A percentile compares a stretch with the other conserved stretches of the same genome.
These are phyloP conservation scores for Beauveria medogensis DNA, from an alignment of 2,329 filamentous ascomycete genomes.

Conservation along the genomic window DNA sequence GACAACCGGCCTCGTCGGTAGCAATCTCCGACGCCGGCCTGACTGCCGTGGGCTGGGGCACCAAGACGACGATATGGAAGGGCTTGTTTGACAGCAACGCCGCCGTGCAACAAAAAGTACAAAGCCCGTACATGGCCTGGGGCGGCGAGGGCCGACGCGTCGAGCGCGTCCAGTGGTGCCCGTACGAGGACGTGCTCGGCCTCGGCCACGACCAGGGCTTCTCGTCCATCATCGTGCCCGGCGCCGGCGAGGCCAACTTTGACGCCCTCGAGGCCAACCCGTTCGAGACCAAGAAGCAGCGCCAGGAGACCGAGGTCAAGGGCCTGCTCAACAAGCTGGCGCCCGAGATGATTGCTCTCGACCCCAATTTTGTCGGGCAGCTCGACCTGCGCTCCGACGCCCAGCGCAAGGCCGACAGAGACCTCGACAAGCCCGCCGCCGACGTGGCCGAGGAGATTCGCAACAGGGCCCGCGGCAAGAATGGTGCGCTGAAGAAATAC, in stretches of 20 bases:
- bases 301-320: constrained; percentile 88
- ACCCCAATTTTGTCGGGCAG: constrained; percentile 85
- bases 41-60: constrained; percentile 86
- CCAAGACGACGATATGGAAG: constrained; percentile 82
- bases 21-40: constrained; percentile 84
- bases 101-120: constrained; percentile 66
- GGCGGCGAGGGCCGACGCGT: constrained; percentile 76
- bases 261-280: constrained; percentile 91
- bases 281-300: constrained; percentile 86
- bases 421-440: constrained; percentile 62
- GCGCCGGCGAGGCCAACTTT: constrained; percentile 94
- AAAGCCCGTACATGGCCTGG: constrained; percentile 89
- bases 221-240: constrained; percentile 81
- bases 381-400: constrained; percentile 74
- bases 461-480: constrained; percentile 82
- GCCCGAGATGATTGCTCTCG: constrained; percentile 92
- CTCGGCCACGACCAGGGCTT: constrained; percentile 80
- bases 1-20: constrained; percentile 73
- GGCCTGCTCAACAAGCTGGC: constrained; percentile 86
- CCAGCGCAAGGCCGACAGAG: constrained; percentile 67
- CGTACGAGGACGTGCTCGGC: constrained; percentile 87
- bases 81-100: constrained; percentile 72
- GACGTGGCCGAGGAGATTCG: constrained; percentile 53
- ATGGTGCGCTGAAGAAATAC: constrained; percentile 79
- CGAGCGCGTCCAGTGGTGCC: constrained; percentile 83